Base-by-base conservation (phyloP, 2,329 filamentous ascomycete genomes). In the Calonectria fujianensis region DNA sequence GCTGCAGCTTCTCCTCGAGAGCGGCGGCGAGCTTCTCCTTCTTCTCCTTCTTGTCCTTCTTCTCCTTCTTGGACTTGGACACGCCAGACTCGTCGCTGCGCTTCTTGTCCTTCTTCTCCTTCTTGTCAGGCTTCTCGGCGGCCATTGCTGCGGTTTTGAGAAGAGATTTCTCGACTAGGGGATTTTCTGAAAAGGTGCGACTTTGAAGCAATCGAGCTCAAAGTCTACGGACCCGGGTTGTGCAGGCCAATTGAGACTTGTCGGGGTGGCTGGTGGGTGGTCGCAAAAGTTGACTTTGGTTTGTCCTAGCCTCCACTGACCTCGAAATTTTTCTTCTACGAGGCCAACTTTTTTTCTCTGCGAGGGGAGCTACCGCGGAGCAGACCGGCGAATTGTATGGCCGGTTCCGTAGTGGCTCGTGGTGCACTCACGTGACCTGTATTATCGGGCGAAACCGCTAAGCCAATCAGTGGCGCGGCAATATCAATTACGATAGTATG, bases 21-120 rank as follows among this genome's bases (percentile, higher is more conserved):
- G 91, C 90, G 51, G 88, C 89, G 63, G 88, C 90, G 75, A 92
- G 91, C 91, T 94, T 94, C 80, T 94, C 92, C 88, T 94, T 94
- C 90, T 94, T 94, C 54, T 89, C 88, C 85, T 92, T 94, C 89
- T 94, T 94, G 41, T 90, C 89, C 82, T 91, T 90, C 85, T 91
- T 91, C 71, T 92, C 90, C 85, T 90, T 90, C 83, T 90, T 89
- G 78, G 85, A 80, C 85, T 92, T 91, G 81, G 84, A 83, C 73
- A 91, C 86, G 80, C 89, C 89, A 72, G 88, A 86, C 70, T 86
- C 87, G 74, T 91, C 89, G 84, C 87, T 89, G 82, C 88, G 87
- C 88, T 90, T 91, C 88, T 91, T 91, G 69, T 91, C 89, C 85
- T 91, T 91, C 86, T 90, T 91, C 73, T 89, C 88, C 85, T 88